These are phyloP conservation scores for Psilocybe azurescens DNA, from an alignment of 768 basidiomycete genomes.

Conservation along the genomic window DNA sequence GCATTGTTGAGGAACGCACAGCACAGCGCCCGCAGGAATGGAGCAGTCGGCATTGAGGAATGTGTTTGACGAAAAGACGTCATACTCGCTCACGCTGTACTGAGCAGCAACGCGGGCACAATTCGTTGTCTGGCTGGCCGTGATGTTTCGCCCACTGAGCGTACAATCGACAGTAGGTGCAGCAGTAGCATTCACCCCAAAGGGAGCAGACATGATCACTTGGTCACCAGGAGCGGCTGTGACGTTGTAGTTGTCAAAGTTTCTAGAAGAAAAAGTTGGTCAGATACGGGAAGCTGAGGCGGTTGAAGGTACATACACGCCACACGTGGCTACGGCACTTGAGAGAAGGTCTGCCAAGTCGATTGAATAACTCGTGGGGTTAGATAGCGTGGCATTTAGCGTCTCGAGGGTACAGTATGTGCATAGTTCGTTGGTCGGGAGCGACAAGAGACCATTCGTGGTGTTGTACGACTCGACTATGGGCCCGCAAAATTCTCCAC, in stretches of 20 bases:
- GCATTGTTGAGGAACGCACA: conserved; percentile 12
- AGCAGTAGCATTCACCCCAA: conserved; percentile 8
- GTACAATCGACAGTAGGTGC: conserved; percentile 18
- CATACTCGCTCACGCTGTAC: conserved; percentile 10
- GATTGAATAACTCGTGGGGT: conserved; percentile 17
- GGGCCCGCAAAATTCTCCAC: conserved; percentile 21
- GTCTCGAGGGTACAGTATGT: conserved; percentile 28
- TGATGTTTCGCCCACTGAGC: conserved; percentile 26
- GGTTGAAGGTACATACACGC: conserved; percentile 15
- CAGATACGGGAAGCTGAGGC: neutral
- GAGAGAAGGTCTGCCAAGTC: conserved; percentile 17
- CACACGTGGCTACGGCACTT: conserved; percentile 22
- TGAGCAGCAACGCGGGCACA: conserved; percentile 10
- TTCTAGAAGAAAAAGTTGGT: neutral
- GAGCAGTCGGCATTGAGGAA: conserved; percentile 8
- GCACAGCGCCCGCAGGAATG: conserved; percentile 1
- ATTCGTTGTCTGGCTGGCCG: conserved; percentile 9
- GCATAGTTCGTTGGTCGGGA: conserved; percentile 27
- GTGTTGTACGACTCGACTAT: conserved; percentile 20
- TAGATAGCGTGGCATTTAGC: conserved; percentile 26
- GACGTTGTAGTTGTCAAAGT: conserved; percentile 1
- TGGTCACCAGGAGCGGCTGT: neutral
- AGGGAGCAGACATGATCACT: neutral
- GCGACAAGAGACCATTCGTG: conserved; percentile 22
- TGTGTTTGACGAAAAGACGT: conserved; percentile 10